Conservation (phyloP, 805 yeast species). For the Zygosaccharomyces rouxii region DNA sequence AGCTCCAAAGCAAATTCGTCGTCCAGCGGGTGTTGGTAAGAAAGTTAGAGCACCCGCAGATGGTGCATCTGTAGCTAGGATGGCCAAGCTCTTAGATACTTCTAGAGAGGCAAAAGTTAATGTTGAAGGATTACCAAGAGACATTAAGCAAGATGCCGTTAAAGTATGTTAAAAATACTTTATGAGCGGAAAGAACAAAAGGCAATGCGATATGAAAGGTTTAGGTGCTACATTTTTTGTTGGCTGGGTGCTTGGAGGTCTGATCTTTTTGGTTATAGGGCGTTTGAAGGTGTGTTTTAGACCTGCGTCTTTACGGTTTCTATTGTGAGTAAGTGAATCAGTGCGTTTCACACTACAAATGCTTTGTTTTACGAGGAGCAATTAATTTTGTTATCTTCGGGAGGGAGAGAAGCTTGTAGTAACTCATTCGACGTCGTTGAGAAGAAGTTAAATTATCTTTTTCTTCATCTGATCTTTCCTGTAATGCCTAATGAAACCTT, state of each 20-base stretch:
- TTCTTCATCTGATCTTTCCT: background rate
- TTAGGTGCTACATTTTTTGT: background rate
- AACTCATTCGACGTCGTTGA: background rate
- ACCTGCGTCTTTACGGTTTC: background rate
- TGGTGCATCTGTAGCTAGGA: conserved; percentile 33
- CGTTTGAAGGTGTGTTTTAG: background rate
- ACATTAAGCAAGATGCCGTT: conserved; percentile 76
- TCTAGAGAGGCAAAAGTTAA: conserved; percentile 74
- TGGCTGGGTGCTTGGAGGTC: conserved; percentile 1
- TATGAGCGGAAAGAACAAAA: background rate
- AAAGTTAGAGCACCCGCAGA: conserved; percentile 29
- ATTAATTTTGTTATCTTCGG: conserved; percentile 32
- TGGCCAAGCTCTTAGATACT: conserved; percentile 41
- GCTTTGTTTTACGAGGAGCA: conserved; percentile 23
- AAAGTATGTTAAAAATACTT: conserved; percentile 59
- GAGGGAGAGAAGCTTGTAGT: conserved; percentile 7
- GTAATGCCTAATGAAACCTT: conserved; percentile 8
- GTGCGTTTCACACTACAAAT: background rate
- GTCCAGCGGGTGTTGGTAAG: conserved; percentile 22
- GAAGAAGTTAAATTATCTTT: background rate
- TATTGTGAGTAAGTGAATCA: background rate
- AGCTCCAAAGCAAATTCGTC: conserved; percentile 35
- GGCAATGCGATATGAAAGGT: background rate
- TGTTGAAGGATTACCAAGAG: conserved; percentile 81
- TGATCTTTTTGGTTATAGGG: background rate